Conservation (phyloP, 441 rosid species). For the Jatropha multifida region DNA sequence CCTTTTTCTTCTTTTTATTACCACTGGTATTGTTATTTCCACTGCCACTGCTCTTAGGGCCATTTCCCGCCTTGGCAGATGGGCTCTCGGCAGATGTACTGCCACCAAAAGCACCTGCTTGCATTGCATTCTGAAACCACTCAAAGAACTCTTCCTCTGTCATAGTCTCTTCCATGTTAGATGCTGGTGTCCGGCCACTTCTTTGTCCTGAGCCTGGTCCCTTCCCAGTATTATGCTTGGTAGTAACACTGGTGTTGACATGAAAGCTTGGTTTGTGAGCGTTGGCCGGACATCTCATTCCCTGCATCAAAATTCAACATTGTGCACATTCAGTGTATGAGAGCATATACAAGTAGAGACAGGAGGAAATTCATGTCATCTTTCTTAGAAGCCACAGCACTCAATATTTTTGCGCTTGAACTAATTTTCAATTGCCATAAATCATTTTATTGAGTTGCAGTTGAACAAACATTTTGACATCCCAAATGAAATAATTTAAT, state of each 20-base stretch:
- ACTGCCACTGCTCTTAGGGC: slow-evolving; percentile 36
- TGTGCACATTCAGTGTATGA: slow-evolving; percentile 15
- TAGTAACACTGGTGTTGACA: slow-evolving; percentile 68
- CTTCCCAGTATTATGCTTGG: slow-evolving; percentile 50
- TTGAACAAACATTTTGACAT: not conserved
- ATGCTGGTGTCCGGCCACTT: slow-evolving; percentile 52
- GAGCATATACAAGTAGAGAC: not conserved
- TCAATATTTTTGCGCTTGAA: not conserved
- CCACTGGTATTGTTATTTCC: slow-evolving; percentile 32
- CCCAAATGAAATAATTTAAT: not conserved
- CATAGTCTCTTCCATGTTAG: slow-evolving; percentile 79
- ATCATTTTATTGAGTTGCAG: not conserved
- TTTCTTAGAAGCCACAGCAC: not conserved
- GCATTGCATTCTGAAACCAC: slow-evolving; percentile 90
- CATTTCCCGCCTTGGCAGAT: slow-evolving; percentile 38
- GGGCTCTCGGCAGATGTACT: slow-evolving; percentile 46
- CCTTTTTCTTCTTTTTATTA: slow-evolving; percentile 74
- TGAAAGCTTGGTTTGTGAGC: slow-evolving; percentile 96
- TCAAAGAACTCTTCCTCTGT: slow-evolving; percentile 80
- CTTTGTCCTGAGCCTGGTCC: slow-evolving; percentile 65
- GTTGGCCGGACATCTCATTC: slow-evolving; percentile 94
- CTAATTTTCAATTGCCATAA: not conserved
- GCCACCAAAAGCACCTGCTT: slow-evolving; percentile 64
- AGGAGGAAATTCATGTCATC: not conserved
- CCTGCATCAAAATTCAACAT: slow-evolving; percentile 51